Conservation (phyloP, 225 moss, liverwort and hornwort genomes). For the Ulota crispa region DNA sequence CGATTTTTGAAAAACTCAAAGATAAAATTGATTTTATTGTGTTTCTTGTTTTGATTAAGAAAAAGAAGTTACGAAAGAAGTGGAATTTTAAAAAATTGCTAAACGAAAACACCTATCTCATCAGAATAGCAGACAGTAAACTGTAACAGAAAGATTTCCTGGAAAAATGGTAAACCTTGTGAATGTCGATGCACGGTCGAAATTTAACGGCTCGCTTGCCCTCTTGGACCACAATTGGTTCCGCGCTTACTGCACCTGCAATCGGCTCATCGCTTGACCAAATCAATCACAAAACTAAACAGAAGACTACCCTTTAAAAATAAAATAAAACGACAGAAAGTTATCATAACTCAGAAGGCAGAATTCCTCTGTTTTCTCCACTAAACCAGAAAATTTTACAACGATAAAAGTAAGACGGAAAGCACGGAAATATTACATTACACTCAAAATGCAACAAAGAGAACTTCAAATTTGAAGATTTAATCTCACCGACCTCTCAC, state of each 20-base stretch:
- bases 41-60: not conserved
- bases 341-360: not conserved
- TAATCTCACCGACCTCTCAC: conserved; percentile 23
- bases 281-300: conserved; percentile 13
- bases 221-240: conserved; percentile 30
- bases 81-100: not conserved
- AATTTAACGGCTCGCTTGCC: conserved; percentile 66
- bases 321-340: not conserved
- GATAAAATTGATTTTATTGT: not conserved
- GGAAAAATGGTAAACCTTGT: conserved; percentile 58
- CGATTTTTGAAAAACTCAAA: not conserved
- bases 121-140: not conserved
- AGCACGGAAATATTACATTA: not conserved
- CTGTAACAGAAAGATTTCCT: not conserved
- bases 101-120: not conserved
- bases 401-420: not conserved
- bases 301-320: not conserved
- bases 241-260: conserved; percentile 38
- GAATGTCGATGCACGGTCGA: conserved; percentile 98
- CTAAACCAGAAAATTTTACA: not conserved
- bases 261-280: conserved; percentile 12
- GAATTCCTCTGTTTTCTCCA: not conserved
- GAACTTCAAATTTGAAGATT: not conserved
- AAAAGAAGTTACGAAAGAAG: not conserved
- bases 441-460: not conserved